Evolutionary conservation across 257 asterid species (phyloP), one percentile per base, ranked within the genome.

Genomic region (Solanum gracilifrons): DNA sequence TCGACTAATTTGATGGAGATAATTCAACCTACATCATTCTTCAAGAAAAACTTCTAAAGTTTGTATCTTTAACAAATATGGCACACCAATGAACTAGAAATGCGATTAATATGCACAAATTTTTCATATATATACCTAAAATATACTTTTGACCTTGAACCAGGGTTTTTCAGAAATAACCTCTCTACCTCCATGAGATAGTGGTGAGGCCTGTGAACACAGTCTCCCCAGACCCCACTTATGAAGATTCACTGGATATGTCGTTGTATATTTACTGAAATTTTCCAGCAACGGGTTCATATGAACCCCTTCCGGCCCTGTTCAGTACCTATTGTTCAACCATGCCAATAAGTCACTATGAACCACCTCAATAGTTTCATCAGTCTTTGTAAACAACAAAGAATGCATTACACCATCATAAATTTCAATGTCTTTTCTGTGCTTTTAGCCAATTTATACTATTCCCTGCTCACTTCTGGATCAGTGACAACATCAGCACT

Each of bases 381-480:
- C 98, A 12, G 97, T 94, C 80, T 97, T 98, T 48, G 98, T 96
- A 29, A 93, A 94, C 93, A 94, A 68, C 93, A 97, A 87, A n/a
- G 98, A 93, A 88, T 97, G 99, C 95, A 95, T 91, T 98, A 95
- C 95, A 71, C 96, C 98, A 7, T 93, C 98, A 79, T 92, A 97
- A 32, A 97, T 95, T 89, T 92, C 85, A 97, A 87, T 35, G 89
- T 94, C 93, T 95, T 95, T 25, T 95, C 99, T 86, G 85, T 86
- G 18, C 98, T 93, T 87, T 88, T 93, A 0, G 98, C 94, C 94
- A 80, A 3, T 73, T 92, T 91, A 90, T 94, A 94, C 93, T 95
- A 88, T 86, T 95, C 98, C 41, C 91, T 92, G 76, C 99, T 95
- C 91, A 95, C 98, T 51, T 91, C 92, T 2, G 98, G 96, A 90